phyloP scores from a whole-genome alignment of 1,139 yeast genomes.

The Scheffersomyces illinoinensis region DNA sequence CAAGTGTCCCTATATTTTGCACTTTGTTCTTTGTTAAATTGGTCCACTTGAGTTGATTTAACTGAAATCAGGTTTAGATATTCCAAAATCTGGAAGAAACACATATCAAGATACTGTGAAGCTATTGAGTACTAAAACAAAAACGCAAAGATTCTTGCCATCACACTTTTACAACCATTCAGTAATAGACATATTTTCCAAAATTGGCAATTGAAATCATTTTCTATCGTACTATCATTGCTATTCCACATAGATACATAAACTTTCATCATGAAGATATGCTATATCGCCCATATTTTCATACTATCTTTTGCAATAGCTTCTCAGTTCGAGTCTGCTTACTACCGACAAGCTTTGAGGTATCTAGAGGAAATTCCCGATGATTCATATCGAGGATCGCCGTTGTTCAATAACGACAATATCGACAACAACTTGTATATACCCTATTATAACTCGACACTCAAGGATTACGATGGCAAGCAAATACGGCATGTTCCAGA shows the following conservation, averaged over 20 bases:
- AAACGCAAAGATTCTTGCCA: neutral
- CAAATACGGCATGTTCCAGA: conserved; percentile 1
- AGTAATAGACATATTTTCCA: neutral
- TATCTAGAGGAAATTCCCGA: neutral
- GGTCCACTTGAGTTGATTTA: neutral
- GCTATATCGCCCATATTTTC: neutral
- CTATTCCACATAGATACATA: neutral
- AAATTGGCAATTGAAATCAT: neutral
- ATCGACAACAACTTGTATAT: conserved; percentile 25
- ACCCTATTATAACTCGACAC: conserved; percentile 22
- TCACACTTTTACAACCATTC: neutral
- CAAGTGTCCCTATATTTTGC: neutral
- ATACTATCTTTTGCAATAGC: neutral
- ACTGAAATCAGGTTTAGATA: neutral
- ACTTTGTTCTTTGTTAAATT: neutral
- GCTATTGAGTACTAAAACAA: neutral
- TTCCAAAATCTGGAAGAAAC: neutral
- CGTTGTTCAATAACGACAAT: conserved; percentile 22
- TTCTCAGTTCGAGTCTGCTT: neutral
- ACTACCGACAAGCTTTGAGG: neutral
- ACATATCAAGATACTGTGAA: neutral
- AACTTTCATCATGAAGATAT: neutral
- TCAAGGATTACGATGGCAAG: conserved; percentile 15
- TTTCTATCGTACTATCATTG: too few relatives aligned
- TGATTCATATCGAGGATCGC: conserved; percentile 1